Conservation (phyloP, 306 rosid species). For the Prosopis cineraria region DNA sequence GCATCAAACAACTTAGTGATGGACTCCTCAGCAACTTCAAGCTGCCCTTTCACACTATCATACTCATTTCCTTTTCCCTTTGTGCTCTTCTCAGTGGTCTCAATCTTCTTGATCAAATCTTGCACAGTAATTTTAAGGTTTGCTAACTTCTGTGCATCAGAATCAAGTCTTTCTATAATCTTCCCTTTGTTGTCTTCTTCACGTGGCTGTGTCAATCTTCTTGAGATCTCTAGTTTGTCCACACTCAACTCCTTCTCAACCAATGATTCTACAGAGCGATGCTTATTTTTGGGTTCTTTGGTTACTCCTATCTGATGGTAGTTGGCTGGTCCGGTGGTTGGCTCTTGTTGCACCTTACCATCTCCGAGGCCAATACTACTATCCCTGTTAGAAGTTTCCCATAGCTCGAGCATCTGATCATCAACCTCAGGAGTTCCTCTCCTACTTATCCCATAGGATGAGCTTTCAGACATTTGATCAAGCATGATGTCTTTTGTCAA, state of each 20-base stretch:
- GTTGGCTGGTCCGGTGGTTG: conserved; percentile 31
- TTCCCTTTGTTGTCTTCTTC: conserved; percentile 70
- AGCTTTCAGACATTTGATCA: conserved; percentile 81
- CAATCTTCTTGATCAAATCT: conserved; percentile 78
- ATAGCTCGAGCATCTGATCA: conserved; percentile 75
- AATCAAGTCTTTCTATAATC: conserved; percentile 83
- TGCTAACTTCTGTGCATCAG: conserved; percentile 86
- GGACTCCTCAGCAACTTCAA: conserved; percentile 70
- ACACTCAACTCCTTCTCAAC: conserved; percentile 85
- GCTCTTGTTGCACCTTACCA: conserved; percentile 49
- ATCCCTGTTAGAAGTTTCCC: conserved; percentile 75
- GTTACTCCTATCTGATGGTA: conserved; percentile 48
- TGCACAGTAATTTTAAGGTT: conserved; percentile 86
- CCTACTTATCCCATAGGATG: conserved; percentile 66
- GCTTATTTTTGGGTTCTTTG: conserved; percentile 44
- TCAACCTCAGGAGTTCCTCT: conserved; percentile 60
- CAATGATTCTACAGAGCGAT: conserved; percentile 48
- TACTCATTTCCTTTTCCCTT: conserved; percentile 60
- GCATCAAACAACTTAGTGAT: conserved; percentile 65
- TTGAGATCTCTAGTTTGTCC: conserved; percentile 78
- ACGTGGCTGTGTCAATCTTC: conserved; percentile 55
- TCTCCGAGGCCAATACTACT: no score
- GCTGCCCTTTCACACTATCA: conserved; percentile 61
- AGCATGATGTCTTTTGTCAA: conserved; percentile 92
- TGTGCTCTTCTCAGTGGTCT: conserved; percentile 56